Conservation (phyloP, 352 stramenopile genomes). For the Aphanomyces invadans region DNA sequence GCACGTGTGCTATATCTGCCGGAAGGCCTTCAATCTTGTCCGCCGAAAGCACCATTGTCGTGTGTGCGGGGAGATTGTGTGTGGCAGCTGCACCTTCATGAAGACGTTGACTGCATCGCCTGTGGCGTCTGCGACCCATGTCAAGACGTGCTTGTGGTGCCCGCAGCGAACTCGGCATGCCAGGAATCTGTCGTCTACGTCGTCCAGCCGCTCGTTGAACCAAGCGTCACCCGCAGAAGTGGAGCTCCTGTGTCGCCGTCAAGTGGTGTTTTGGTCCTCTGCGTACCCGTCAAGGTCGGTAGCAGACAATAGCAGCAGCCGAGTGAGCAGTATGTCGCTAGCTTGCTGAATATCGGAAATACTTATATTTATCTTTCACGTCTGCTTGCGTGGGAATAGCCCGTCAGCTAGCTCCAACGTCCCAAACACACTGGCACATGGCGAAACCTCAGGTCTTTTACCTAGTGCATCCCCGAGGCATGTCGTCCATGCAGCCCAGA, state of each 20-base stretch:
- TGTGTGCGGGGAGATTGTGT: constrained; percentile 70
- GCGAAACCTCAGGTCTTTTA: no score
- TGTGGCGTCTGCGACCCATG: not conserved
- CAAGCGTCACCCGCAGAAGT: not conserved
- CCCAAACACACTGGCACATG: no score
- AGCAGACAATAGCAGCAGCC: no score
- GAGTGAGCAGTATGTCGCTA: no score
- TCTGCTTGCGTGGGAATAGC: no score
- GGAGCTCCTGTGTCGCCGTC: not conserved
- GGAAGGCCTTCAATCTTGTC: constrained; percentile 29
- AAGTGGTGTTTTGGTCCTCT: not conserved
- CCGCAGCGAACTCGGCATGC: not conserved
- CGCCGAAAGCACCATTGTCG: constrained; percentile 72
- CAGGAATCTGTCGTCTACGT: not conserved
- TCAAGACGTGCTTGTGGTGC: constrained; percentile 10
- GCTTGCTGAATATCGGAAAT: no score
- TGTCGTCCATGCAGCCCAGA: no score
- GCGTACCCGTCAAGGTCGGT: no score
- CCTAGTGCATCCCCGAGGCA: no score
- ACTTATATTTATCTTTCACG: no score
- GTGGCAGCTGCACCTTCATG: constrained; percentile 40
- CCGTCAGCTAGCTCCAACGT: no score
- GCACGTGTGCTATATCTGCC: constrained; percentile 9
- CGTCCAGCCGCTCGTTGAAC: not conserved
- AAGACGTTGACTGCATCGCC: not conserved